phyloP scores from a whole-genome alignment of 305 asterid species.

The Solanum hybrid region DNA sequence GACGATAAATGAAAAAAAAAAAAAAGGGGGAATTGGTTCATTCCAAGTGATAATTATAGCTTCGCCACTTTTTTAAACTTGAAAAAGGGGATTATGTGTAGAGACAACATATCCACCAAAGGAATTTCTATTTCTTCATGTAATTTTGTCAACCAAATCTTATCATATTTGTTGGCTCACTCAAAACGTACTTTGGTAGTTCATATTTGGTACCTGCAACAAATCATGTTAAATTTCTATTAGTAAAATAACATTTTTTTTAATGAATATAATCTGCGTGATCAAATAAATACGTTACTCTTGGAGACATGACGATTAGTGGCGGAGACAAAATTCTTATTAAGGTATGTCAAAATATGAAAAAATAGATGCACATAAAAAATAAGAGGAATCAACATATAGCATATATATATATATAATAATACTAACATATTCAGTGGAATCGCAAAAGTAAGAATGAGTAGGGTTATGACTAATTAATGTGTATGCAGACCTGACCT shows the following conservation, averaged over 20 bases:
- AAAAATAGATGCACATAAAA: background rate
- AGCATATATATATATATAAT: background rate
- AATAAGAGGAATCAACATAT: background rate
- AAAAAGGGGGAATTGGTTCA: background rate
- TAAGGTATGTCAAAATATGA: background rate
- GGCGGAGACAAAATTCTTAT: fast-evolving
- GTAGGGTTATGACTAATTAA: background rate
- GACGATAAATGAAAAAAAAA: background rate
- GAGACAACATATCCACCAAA: background rate
- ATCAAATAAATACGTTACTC: background rate
- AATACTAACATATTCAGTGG: background rate
- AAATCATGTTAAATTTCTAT: background rate
- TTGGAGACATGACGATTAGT: background rate
- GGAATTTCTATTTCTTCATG: background rate
- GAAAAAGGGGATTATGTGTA: background rate
- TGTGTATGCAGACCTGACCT: background rate
- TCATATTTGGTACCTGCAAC: slow-evolving; percentile 78
- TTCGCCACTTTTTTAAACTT: background rate
- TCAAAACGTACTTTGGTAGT: slow-evolving; percentile 70
- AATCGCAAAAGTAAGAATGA: background rate
- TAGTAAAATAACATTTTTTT: background rate
- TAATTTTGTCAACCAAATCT: slow-evolving; percentile 23
- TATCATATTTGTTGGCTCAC: slow-evolving; percentile 82
- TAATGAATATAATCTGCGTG: no score
- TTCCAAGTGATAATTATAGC: background rate